Evolutionary conservation across 73 alveolate genomes (phyloP), one percentile per base, ranked within the genome.

Genomic region (Paramecium sonneborni): DNA sequence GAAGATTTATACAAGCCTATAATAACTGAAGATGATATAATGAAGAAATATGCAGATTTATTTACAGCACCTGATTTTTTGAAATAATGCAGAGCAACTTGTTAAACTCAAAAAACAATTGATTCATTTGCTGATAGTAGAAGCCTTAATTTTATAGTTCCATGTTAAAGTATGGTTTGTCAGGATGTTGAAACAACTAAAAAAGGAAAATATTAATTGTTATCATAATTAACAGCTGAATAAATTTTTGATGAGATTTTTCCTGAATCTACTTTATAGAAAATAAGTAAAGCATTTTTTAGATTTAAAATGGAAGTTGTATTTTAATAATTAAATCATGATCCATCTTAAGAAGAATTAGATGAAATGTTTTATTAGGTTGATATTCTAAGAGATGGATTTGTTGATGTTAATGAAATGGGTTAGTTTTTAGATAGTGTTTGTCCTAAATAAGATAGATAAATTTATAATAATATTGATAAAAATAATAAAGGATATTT

Each of bases 21-120:
- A 0, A 44, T 79, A 6, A 41, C 90, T 1, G 90, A 79, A 79
- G 90, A 79, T 79, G 90, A 79, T 8, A 79, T 79, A 20, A 79
- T 79, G 90, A 79, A 79, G 43, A 79, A 79, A 41, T 79, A 79
- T 79, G 90, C 90, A 30, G 90, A 79, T 79, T 18, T 79, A 4
- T 79, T 79, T 24, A 79, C 90, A 43, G 69, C 90, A 41, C 90
- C 90, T 30, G 90, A 79, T 23, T 39, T 79, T 23, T 79, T 79
- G 28, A 43, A 79, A 41, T 43, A 79, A 46, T 79, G 90, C n/a
- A 79, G 74, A 79, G 90, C 90, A 6, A 41, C 90, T 39, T 72
- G 86, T 6, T 38, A 32, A 38, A 72, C 86, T 34, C 24, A 72
- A 8, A 35, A 72, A 72, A 72, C 86, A 3, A 30, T 28, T 35